Percentiles rank a stretch among this genome's conserved stretches.
Evolutionary conservation across 805 yeast genomes (phyloP).

Genomic region (Myxozyma kluyveri): DNA sequence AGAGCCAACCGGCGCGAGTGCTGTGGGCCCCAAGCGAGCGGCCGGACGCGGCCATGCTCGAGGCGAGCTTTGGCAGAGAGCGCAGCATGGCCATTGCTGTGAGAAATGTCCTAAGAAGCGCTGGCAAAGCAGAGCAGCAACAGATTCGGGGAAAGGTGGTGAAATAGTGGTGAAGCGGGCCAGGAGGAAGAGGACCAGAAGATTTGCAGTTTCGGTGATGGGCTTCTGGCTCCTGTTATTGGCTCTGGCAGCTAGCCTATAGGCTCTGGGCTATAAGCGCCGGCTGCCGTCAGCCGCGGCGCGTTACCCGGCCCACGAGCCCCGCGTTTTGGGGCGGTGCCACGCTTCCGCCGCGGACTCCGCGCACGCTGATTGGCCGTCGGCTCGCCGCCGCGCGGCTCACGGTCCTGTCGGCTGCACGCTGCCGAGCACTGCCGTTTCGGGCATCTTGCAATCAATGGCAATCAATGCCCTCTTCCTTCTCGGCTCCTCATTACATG

Average conservation of each 20-base stretch:
- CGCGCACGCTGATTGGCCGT: constrained; percentile 16
- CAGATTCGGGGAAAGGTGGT: not conserved
- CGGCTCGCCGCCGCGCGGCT: no score
- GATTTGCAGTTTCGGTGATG: no score
- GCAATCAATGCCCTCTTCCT: no score
- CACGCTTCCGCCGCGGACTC: constrained; percentile 1
- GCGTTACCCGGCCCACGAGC: no score
- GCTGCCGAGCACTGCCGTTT: constrained; percentile 9
- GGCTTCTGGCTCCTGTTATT: no score
- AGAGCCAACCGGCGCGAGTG: not conserved
- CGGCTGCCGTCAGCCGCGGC: no score
- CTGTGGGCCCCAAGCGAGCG: constrained; percentile 7
- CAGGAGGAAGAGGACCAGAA: not conserved
- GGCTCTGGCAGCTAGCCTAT: no score
- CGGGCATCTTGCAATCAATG: no score
- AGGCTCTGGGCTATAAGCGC: no score
- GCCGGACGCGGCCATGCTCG: constrained; percentile 22
- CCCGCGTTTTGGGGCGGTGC: constrained; percentile 4
- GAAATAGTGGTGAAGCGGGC: not conserved
- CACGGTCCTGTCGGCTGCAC: no score
- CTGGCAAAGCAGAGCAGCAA: not conserved
- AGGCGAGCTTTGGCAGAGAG: constrained; percentile 24
- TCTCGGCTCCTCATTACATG: no score
- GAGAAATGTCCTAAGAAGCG: no score
- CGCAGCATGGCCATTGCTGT: constrained; percentile 22